phyloP scores from a whole-genome alignment of 208 protist species.

The Trypanosoma caninum region DNA sequence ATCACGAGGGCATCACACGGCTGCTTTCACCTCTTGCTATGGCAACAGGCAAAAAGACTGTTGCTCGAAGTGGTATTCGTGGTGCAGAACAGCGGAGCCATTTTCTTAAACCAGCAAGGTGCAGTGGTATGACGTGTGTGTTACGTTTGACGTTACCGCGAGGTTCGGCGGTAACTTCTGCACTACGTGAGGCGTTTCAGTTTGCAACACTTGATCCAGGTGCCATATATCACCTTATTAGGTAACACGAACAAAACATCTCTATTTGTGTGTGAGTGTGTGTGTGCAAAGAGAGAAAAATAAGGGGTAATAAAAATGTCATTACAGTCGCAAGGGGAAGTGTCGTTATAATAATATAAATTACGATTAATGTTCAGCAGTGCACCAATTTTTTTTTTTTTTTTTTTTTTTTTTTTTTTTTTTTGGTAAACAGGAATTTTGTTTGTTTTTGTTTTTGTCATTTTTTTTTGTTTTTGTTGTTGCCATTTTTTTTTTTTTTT shows the following conservation, averaged over 20 bases:
- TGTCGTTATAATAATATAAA: not conserved
- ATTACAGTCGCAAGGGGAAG: too few species aligned
- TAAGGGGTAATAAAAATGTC: not conserved
- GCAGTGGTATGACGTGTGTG: slow-evolving; percentile 64
- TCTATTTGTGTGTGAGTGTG: not conserved
- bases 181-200: slow-evolving; percentile 69
- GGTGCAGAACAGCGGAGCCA: slow-evolving; percentile 44
- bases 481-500: not conserved
- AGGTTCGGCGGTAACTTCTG: slow-evolving; percentile 59
- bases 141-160: slow-evolving; percentile 59
- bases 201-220: slow-evolving; percentile 64
- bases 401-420: not conserved
- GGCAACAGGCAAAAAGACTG: slow-evolving; percentile 46
- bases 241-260: slow-evolving; percentile 6
- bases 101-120: slow-evolving; percentile 72
- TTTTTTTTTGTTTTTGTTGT: slow-evolving; percentile 1
- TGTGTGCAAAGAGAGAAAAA: not conserved
- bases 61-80: slow-evolving; percentile 61
- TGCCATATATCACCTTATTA: slow-evolving; percentile 38
- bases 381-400: not conserved
- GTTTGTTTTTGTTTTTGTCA: not conserved
- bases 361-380: not conserved
- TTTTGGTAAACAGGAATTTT: not conserved
- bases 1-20: slow-evolving; percentile 71
- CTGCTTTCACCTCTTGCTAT: slow-evolving; percentile 56